Evolutionary conservation across 78 protist genomes (phyloP).

Genomic region (Ministeria vibrans): DNA sequence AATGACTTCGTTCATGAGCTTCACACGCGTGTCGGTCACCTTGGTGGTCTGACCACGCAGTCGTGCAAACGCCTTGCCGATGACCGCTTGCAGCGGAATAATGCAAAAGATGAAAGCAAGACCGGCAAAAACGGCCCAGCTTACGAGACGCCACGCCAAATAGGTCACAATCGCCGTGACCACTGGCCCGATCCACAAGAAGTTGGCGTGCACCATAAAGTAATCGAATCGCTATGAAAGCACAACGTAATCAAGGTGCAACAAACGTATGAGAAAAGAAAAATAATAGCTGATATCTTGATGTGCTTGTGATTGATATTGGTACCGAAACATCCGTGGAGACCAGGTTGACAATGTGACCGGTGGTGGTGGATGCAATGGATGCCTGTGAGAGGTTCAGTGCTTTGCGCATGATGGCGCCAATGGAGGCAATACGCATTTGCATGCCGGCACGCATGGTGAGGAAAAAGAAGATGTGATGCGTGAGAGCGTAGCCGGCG

Average conservation of each 20-base stretch:
- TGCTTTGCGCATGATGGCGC: not conserved
- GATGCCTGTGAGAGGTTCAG: not conserved
- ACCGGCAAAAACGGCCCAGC: conserved; percentile 33
- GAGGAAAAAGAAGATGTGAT: not conserved
- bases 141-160: conserved; percentile 18
- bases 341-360: not conserved
- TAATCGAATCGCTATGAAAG: not conserved
- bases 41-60: not conserved
- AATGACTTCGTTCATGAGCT: conserved; percentile 2
- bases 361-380: not conserved
- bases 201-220: conserved; percentile 29
- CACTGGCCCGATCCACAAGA: conserved; percentile 26
- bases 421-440: not conserved
- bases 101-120: conserved; percentile 14
- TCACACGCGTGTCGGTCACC: not conserved
- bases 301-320: no score
- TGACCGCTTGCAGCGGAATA: conserved; percentile 43
- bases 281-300: no score
- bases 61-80: not conserved
- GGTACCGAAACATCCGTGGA: not conserved
- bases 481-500: not conserved
- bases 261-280: no score
- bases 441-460: conserved; percentile 3
- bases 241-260: no score
- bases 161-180: not conserved